phyloP scores from a whole-genome alignment of 1,139 yeast genomes.

The Geotrichum restrictum region DNA sequence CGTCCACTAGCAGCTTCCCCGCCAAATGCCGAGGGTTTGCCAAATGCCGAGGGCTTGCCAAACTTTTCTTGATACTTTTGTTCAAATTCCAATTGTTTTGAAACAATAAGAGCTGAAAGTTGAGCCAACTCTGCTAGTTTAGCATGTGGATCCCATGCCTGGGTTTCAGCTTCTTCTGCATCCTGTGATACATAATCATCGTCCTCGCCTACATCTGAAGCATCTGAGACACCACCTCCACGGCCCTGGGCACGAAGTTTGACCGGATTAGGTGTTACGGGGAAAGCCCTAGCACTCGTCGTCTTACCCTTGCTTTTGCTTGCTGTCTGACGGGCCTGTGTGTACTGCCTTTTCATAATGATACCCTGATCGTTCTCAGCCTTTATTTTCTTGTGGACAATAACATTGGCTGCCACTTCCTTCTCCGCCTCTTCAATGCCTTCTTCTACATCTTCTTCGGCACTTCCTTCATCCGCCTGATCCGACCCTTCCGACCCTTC shows the following conservation, averaged over 20 bases:
- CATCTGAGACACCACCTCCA: slow-evolving; percentile 14
- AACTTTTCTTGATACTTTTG: slow-evolving; percentile 13
- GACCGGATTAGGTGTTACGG: slow-evolving; percentile 22
- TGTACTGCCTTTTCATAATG: slow-evolving; percentile 11
- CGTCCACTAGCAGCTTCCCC: background rate
- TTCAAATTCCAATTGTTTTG: slow-evolving; percentile 22
- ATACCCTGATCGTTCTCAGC: slow-evolving; percentile 16
- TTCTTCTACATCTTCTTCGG: slow-evolving; percentile 16
- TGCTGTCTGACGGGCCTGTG: background rate
- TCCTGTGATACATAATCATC: slow-evolving; percentile 10
- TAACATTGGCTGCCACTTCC: slow-evolving; percentile 11
- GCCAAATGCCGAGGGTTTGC: too few species aligned
- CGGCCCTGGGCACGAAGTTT: slow-evolving; percentile 14
- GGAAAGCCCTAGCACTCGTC: slow-evolving; percentile 19
- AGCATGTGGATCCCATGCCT: slow-evolving; percentile 28
- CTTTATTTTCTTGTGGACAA: slow-evolving; percentile 18
- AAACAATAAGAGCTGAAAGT: slow-evolving; percentile 26
- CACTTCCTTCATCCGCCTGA: background rate
- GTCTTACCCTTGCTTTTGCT: too few species aligned
- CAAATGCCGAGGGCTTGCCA: slow-evolving; percentile 10
- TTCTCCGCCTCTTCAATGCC: slow-evolving; percentile 21
- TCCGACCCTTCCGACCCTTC: slow-evolving; percentile 3
- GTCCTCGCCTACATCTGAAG: slow-evolving; percentile 16
- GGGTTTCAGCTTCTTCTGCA: slow-evolving; percentile 1
- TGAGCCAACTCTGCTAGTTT: slow-evolving; percentile 30